Evolutionary conservation across 2,329 filamentous ascomycete species (phyloP).

Genomic region (Colletotrichum gloeosporioides): DNA sequence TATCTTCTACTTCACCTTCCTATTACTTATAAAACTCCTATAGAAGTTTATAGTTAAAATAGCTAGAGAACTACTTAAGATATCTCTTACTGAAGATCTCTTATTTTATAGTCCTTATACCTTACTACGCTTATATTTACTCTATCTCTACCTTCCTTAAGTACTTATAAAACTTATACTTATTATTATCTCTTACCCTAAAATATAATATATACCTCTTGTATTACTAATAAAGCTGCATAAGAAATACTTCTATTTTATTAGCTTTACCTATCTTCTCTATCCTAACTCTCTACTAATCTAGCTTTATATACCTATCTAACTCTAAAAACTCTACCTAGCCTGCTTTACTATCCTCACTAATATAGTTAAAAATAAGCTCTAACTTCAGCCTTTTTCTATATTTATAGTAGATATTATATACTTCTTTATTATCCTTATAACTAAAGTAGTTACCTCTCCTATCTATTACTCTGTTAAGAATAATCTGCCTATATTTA

Average conservation of each 20-base stretch:
- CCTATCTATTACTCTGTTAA: background rate
- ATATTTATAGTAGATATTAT: background rate
- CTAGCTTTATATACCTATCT: too few relatives aligned
- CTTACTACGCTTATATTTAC: background rate
- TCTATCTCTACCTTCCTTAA: background rate
- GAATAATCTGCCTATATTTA: background rate
- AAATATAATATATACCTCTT: too few relatives aligned
- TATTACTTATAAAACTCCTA: background rate
- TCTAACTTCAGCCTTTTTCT: background rate
- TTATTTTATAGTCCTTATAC: background rate
- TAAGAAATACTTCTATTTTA: too few relatives aligned
- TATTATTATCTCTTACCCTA: background rate
- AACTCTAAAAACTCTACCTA: background rate
- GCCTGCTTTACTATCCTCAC: background rate
- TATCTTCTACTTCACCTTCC: background rate
- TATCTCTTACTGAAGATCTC: background rate
- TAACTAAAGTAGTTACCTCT: background rate
- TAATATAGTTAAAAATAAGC: background rate
- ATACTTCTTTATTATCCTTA: background rate
- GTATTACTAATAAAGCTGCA: too few relatives aligned
- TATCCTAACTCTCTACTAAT: too few relatives aligned
- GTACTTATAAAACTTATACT: background rate
- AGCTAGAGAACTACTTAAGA: background rate
- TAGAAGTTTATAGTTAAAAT: background rate
- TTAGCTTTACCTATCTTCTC: too few relatives aligned